Base-by-base conservation (phyloP, 164 flowering plant genomes). In the Nelumbo lutea region DNA sequence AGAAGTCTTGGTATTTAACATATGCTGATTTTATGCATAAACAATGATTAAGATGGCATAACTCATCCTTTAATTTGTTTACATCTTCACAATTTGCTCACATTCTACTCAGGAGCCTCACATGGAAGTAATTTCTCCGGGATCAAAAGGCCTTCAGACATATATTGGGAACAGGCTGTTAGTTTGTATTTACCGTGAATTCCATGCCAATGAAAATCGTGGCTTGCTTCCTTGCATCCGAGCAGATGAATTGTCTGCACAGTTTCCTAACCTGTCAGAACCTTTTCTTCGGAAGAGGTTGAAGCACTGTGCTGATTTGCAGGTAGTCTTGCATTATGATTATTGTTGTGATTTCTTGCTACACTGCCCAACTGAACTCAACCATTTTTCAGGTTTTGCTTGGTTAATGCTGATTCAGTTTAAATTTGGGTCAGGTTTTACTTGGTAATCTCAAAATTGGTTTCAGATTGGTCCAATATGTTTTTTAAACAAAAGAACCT, bases 81-180 rank as follows among this genome's bases (percentile, higher is more conserved):
- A 27, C 27, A 27, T 27, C 27, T 27, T 27, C 27, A 27, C 27
- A 27, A 27, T 27, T 27, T 27, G 27, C 27, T 27, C 27, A 27
- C 27, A 27, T 27, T 27, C 27, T 68, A 65, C 72, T 67, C 78
- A 95, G 97, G 98, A 95, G 80, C 98, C 98, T 14, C 92, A 88
- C 68, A 88, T 89, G 83, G 97, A 95, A 82, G 97, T 92, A 50
- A 81, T 92, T 78, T 79, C 98, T 70, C 97, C 98, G 68, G 90
- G 84, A 69, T 79, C 89, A 57, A 95, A 91, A 80, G 81, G 72
- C 70, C 86, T 89, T 65, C 94, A 89, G 77, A 79, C 79, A 58
- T 95, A 82, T 77, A 74, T 85, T 65, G 82, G 80, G 74, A 92
- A 92, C 75, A 86, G 94, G 77, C 71, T 95, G 60, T 72, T 88